Evolutionary conservation across 257 asterid species (phyloP).

Genomic region (Rauvolfia tetraphylla): DNA sequence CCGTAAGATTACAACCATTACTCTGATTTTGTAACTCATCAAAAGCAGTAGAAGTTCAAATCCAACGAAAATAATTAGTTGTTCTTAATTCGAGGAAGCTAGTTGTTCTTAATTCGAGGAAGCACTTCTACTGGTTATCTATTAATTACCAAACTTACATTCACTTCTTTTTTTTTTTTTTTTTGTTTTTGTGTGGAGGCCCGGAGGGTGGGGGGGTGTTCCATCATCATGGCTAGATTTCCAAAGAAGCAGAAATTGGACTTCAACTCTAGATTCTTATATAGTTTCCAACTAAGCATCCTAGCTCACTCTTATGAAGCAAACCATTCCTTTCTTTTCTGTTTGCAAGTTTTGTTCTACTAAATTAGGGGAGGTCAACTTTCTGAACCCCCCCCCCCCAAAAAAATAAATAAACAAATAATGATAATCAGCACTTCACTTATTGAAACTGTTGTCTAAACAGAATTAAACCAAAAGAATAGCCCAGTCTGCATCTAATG

Average conservation of each 20-base stretch:
- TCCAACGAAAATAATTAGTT: neutral
- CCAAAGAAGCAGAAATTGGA: neutral
- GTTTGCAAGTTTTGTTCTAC: neutral
- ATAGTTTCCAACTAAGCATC: neutral
- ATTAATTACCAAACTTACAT: neutral
- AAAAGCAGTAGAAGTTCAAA: neutral
- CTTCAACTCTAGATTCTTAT: neutral
- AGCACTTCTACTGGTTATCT: neutral
- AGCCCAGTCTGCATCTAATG: neutral
- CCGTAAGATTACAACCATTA: neutral
- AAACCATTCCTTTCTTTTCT: neutral
- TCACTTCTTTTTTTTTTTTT: no score
- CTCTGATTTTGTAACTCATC: neutral
- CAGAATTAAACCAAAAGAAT: neutral
- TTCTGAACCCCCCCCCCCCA: no score
- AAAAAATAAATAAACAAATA: no score
- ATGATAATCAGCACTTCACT: neutral
- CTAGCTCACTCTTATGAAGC: no score
- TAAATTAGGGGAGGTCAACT: neutral
- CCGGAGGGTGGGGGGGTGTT: no score
- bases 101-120: neutral
- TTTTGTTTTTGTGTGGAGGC: no score
- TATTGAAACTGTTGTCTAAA: neutral
- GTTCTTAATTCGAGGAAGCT: neutral
- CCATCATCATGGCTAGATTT: neutral